phyloP scores from a whole-genome alignment of 1,284 basidiomycete species.

The Pseudozyma sp. region DNA sequence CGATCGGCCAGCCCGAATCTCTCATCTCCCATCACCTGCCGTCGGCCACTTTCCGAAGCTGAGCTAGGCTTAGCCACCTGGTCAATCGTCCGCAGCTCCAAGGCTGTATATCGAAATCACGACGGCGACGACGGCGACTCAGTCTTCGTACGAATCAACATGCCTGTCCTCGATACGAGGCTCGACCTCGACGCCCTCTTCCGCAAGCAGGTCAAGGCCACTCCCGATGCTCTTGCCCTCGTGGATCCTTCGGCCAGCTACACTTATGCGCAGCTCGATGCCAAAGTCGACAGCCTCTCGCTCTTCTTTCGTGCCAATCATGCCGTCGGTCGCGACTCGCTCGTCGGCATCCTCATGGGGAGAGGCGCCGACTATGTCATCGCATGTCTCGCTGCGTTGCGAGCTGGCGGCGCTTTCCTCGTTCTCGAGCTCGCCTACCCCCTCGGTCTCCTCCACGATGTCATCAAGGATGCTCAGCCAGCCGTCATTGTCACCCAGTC shows the following conservation, averaged over 20 bases:
- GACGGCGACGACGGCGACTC: not conserved
- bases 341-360: conserved; percentile 65
- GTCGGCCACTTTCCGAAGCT: not conserved
- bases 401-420: conserved; percentile 67
- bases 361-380: conserved; percentile 66
- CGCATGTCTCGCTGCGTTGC: conserved; percentile 63
- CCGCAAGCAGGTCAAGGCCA: conserved; percentile 43
- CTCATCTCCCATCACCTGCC: not conserved
- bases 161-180: conserved; percentile 48
- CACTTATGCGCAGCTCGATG: conserved; percentile 66
- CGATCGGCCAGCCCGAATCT: not conserved
- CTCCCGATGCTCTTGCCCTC: conserved; percentile 50
- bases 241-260: conserved; percentile 38
- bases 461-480: conserved; percentile 66
- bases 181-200: conserved; percentile 56
- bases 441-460: conserved; percentile 58
- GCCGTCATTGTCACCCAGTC: conserved; percentile 63
- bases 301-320: conserved; percentile 48
- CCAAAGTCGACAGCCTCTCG: conserved; percentile 49
- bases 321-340: conserved; percentile 52
- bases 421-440: conserved; percentile 69
- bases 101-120: not conserved
- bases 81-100: no score
- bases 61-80: no score
- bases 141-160: conserved; percentile 8